Evolutionary conservation across 176 grass and related monocot species (phyloP), one percentile per base, ranked within the genome.

Genomic region (Phyllostachys edulis): DNA sequence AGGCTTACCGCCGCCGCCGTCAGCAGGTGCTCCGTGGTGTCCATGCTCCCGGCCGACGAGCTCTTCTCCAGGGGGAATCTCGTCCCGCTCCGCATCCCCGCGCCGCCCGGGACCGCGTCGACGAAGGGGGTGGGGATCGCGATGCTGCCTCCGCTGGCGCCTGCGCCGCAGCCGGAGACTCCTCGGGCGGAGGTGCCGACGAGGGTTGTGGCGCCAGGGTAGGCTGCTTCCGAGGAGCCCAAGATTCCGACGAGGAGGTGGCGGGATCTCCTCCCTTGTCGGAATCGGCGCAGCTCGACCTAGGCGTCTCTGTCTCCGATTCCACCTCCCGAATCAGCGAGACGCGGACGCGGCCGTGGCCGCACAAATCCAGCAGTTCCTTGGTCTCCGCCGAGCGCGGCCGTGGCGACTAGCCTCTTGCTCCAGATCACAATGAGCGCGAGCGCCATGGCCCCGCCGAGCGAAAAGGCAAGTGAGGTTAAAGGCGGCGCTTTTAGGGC

Each of bases 1-100:
- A n/a, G n/a, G n/a, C n/a, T n/a, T n/a, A n/a, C n/a, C n/a, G n/a
- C n/a, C n/a, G n/a, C n/a, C n/a, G n/a, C n/a, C n/a, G n/a, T n/a
- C n/a, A n/a, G n/a, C n/a, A n/a, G 84, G 26, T 90, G 79, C 84
- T 74, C 84, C 4, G 79, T 91, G 0, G 85, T 84, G 0, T 90
- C 88, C 63, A 94, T 99, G 84, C 93, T 96, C 23, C 91, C 96
- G 1, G 96, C 96, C 37, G 96, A 99, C 41, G 91, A 99, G 84
- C 91, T 99, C 49, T 96, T 99, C 88, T 99, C 96, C 27, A 88
- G 90, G 0, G 96, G 96, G 1, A 99, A 88, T 80, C 89, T 99
- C 4, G 93, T 99, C 0, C 91, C 96, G 12, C 91, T 98, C 64
- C 91, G 85, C 62, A 20, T 76, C 65, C 82, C 81, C 16, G n/a